phyloP scores from a whole-genome alignment of 176 grass and related monocot genomes.

The Stipa capillata region DNA sequence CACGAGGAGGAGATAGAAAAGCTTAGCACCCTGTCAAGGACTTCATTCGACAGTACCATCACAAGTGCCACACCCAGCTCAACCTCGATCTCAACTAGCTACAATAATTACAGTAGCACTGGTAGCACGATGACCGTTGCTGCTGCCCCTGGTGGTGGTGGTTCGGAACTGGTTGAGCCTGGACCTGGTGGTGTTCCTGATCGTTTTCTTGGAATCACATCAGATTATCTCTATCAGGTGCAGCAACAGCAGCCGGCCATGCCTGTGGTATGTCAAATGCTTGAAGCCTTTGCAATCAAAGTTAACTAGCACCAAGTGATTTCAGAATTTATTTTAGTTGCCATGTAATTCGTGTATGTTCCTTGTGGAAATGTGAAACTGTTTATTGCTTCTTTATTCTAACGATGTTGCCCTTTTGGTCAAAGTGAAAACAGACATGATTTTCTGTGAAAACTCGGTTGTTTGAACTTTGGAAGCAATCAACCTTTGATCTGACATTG shows the following conservation, averaged over 20 bases:
- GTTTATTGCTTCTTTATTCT: not conserved
- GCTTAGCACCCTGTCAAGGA: constrained; percentile 70
- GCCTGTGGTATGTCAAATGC: constrained; percentile 49
- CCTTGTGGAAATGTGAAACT: not conserved
- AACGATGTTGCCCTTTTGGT: not conserved
- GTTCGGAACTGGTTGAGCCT: constrained; percentile 51
- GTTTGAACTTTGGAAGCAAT: not conserved
- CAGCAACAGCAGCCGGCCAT: constrained; percentile 68
- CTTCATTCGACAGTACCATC: constrained; percentile 63
- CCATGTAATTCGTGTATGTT: not conserved
- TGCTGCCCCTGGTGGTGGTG: not conserved
- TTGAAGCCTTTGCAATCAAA: not conserved
- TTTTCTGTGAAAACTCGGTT: not conserved
- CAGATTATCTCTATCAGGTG: constrained; percentile 77
- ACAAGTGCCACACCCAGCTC: constrained; percentile 64
- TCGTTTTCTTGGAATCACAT: constrained; percentile 85
- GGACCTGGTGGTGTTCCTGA: constrained; percentile 73
- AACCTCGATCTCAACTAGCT: constrained; percentile 48
- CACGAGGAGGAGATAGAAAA: constrained; percentile 84
- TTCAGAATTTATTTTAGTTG: not conserved
- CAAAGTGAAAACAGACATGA: not conserved
- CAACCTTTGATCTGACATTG: constrained; percentile 12
- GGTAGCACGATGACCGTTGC: constrained; percentile 26
- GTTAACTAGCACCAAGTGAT: not conserved
- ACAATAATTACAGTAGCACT: constrained; percentile 68